Evolutionary conservation across 2,329 filamentous ascomycete genomes (phyloP).

Genomic region (Juglanconis sp.): DNA sequence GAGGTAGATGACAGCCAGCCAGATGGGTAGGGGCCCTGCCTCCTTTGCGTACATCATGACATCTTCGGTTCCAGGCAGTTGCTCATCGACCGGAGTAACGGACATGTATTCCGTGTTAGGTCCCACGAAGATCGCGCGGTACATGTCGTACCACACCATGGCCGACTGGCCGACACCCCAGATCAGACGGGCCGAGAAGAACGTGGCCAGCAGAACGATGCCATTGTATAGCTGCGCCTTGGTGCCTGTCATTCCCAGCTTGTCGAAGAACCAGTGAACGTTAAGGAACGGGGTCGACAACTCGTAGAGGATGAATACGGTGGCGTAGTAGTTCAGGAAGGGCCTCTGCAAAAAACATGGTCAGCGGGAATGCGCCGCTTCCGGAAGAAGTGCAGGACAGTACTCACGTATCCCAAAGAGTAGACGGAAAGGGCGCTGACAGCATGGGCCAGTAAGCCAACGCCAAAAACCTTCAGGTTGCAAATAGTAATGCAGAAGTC

Average conservation of each 20-base stretch:
- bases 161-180: conserved; percentile 74
- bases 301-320: conserved; percentile 82
- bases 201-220: conserved; percentile 66
- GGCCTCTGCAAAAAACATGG: conserved; percentile 56
- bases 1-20: conserved; percentile 68
- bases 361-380: neutral
- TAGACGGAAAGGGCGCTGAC: conserved; percentile 72
- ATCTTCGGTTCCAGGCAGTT: conserved; percentile 25
- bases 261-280: conserved; percentile 90
- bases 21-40: conserved; percentile 57
- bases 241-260: conserved; percentile 75
- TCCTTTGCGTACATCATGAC: conserved; percentile 50
- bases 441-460: conserved; percentile 76
- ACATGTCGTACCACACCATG: conserved; percentile 69
- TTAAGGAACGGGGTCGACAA: conserved; percentile 82
- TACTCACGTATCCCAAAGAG: conserved; percentile 73
- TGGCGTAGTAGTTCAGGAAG: conserved; percentile 79
- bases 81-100: conserved; percentile 31
- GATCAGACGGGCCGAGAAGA: conserved; percentile 73
- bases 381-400: neutral
- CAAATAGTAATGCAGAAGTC: conserved; percentile 68
- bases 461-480: conserved; percentile 69
- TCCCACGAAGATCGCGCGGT: conserved; percentile 48
- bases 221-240: conserved; percentile 75
- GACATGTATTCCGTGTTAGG: conserved; percentile 31